Evolutionary conservation across 768 basidiomycete species (phyloP).

Genomic region (Pisolithus microcarpus): DNA sequence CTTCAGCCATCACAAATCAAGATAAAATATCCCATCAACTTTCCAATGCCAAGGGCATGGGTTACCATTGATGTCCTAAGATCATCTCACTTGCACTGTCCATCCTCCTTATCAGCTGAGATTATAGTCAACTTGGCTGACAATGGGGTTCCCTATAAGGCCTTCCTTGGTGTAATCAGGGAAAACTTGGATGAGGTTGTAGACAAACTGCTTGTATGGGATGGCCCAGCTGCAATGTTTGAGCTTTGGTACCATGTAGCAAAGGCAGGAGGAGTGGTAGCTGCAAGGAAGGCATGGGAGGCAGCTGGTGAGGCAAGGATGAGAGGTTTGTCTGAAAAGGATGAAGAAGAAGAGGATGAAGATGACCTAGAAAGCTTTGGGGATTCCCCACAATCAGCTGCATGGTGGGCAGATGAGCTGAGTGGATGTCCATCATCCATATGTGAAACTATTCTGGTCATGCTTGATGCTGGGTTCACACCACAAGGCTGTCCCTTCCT

Average conservation of each 20-base stretch:
- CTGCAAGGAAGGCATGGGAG: slow-evolving; percentile 31
- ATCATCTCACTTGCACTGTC: slow-evolving; percentile 39
- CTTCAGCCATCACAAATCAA: slow-evolving; percentile 40
- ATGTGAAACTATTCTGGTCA: slow-evolving; percentile 52
- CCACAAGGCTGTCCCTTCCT: slow-evolving; percentile 45
- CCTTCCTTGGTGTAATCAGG: slow-evolving; percentile 36
- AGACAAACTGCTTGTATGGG: slow-evolving; percentile 39
- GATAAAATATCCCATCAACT: slow-evolving; percentile 32
- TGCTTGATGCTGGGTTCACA: slow-evolving; percentile 54
- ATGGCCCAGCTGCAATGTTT: slow-evolving; percentile 34
- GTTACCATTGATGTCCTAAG: slow-evolving; percentile 50
- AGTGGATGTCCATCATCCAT: slow-evolving; percentile 54
- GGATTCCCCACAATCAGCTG: slow-evolving; percentile 38
- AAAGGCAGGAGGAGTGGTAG: slow-evolving; percentile 35
- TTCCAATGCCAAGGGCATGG: slow-evolving; percentile 33
- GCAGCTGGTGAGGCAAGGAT: slow-evolving; percentile 33
- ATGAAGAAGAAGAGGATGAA: slow-evolving; percentile 34
- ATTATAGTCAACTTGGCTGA: slow-evolving; percentile 58
- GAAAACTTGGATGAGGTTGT: slow-evolving; percentile 30
- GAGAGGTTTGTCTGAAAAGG: slow-evolving; percentile 35
- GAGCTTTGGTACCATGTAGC: slow-evolving; percentile 36
- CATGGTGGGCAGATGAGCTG: slow-evolving; percentile 65
- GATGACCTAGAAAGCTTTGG: slow-evolving; percentile 22
- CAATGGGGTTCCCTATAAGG: slow-evolving; percentile 44
- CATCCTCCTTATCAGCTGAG: slow-evolving; percentile 46